These are phyloP conservation scores for Trypanosoma theileri DNA, from an alignment of 208 protist genomes.

Conservation along the genomic window DNA sequence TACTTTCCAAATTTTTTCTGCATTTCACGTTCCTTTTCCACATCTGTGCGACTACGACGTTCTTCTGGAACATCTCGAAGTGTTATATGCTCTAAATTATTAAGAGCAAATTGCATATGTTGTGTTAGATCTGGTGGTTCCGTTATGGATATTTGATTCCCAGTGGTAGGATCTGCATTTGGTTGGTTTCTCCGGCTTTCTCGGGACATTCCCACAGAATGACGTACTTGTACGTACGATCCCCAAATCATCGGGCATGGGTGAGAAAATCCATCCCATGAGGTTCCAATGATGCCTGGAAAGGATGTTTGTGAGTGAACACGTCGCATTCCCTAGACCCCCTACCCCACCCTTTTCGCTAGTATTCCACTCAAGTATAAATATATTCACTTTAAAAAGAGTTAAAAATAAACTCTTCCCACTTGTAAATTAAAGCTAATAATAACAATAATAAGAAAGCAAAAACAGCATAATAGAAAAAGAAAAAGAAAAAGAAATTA, in stretches of 20 bases:
- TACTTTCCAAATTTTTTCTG: constrained; percentile 61
- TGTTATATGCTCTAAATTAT: constrained; percentile 73
- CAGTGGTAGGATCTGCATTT: constrained; percentile 71
- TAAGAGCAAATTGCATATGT: constrained; percentile 77
- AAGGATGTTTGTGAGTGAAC: constrained; percentile 21
- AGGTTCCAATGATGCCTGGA: not conserved
- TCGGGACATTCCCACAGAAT: constrained; percentile 52
- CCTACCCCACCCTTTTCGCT: not conserved
- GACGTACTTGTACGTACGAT: constrained; percentile 13
- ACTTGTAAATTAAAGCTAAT: not conserved
- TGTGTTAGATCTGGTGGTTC: constrained; percentile 77
- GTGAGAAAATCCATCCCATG: not conserved
- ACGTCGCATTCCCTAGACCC: constrained; percentile 18
- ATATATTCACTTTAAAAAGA: not conserved
- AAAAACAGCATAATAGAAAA: constrained; percentile 16
- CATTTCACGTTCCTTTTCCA: constrained; percentile 83
- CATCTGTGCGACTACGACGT: constrained; percentile 55
- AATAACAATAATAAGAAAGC: constrained; percentile 1
- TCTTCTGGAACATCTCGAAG: constrained; percentile 65
- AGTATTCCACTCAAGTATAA: not conserved
- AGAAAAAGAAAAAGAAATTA: constrained; percentile 7
- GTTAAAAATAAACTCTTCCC: too few relatives aligned
- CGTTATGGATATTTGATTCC: constrained; percentile 72
- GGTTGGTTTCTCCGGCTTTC: constrained; percentile 67
- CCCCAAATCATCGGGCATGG: not conserved